These are phyloP conservation scores for Thermochaetoides dissita DNA, from an alignment of 2,329 filamentous ascomycete species.

Conservation along the genomic window DNA sequence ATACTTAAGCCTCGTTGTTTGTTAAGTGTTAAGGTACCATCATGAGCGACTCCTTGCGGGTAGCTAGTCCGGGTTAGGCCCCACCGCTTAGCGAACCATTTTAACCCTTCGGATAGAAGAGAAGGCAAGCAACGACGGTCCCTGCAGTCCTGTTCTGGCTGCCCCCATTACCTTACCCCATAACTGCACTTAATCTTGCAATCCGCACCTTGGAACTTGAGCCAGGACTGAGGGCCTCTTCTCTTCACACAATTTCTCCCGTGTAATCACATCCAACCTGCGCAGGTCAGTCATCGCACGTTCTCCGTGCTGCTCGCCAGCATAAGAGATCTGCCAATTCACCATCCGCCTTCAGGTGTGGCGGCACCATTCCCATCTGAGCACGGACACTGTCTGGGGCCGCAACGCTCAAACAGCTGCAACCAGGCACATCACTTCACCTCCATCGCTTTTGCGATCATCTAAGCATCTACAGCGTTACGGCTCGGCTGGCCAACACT, in stretches of 20 bases:
- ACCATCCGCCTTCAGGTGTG: slow-evolving; percentile 12
- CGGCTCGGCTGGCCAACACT: no score
- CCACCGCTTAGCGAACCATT: no score
- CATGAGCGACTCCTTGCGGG: no score
- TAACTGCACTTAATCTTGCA: neutral
- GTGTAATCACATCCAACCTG: slow-evolving; percentile 13
- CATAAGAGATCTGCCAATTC: slow-evolving; percentile 5
- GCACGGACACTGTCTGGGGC: slow-evolving; percentile 9
- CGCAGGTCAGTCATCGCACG: slow-evolving; percentile 6
- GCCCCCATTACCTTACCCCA: neutral
- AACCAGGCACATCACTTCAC: neutral
- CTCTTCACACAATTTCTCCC: slow-evolving; percentile 8
- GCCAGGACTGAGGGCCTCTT: slow-evolving; percentile 6
- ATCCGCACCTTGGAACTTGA: neutral
- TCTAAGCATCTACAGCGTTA: neutral
- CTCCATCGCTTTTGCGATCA: slow-evolving; percentile 4
- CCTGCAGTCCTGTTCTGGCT: neutral
- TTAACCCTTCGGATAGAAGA: no score
- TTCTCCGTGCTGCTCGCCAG: slow-evolving; percentile 5
- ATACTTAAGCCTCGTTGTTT: no score
- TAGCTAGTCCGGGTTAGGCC: no score
- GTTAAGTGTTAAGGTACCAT: no score
- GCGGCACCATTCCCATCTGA: slow-evolving; percentile 6
- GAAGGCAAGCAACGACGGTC: no score
- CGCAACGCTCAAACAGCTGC: slow-evolving; percentile 5